These are phyloP conservation scores for Yamadazyma taylorii DNA, from an alignment of 1,139 yeast genomes.

Conservation along the genomic window DNA sequence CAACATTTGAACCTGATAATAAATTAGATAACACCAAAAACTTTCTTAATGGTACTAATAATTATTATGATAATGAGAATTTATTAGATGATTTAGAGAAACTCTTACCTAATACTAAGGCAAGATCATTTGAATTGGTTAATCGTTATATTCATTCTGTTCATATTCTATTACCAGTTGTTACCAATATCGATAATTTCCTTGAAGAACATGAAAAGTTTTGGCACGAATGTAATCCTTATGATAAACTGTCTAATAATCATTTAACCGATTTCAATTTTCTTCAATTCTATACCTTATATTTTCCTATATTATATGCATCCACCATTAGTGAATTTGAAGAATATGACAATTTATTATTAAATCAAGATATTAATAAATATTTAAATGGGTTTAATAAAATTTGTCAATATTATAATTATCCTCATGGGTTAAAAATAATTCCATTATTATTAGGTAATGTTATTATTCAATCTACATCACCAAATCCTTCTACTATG, in stretches of 20 bases:
- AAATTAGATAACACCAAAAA: slow-evolving; percentile 43
- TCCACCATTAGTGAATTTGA: slow-evolving; percentile 57
- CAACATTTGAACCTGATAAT: slow-evolving; percentile 18
- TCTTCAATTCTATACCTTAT: slow-evolving; percentile 46
- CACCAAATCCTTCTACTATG: slow-evolving; percentile 56
- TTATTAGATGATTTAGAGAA: slow-evolving; percentile 35
- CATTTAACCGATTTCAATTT: slow-evolving; percentile 28
- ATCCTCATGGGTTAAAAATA: slow-evolving; percentile 52
- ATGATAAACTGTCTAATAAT: slow-evolving; percentile 16
- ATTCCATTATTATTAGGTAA: slow-evolving; percentile 49
- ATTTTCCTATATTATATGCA: slow-evolving; percentile 54
- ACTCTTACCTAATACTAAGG: slow-evolving; percentile 37
- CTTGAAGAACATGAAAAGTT: slow-evolving; percentile 47
- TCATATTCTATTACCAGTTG: slow-evolving; percentile 53
- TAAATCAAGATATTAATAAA: slow-evolving; percentile 51
- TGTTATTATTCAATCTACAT: slow-evolving; percentile 53
- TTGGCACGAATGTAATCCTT: slow-evolving; percentile 38
- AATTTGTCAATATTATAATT: slow-evolving; percentile 50
- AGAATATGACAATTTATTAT: slow-evolving; percentile 46
- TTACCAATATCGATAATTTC: slow-evolving; percentile 45
- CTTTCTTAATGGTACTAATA: slow-evolving; percentile 45
- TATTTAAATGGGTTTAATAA: slow-evolving; percentile 49
- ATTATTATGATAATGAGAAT: slow-evolving; percentile 39
- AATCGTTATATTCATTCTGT: slow-evolving; percentile 51
- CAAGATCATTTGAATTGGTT: slow-evolving; percentile 50